Percentiles rank a stretch among this genome's conserved stretches.
Conservation (phyloP, 805 yeast genomes). For the Wickerhamomyces queroliae region DNA sequence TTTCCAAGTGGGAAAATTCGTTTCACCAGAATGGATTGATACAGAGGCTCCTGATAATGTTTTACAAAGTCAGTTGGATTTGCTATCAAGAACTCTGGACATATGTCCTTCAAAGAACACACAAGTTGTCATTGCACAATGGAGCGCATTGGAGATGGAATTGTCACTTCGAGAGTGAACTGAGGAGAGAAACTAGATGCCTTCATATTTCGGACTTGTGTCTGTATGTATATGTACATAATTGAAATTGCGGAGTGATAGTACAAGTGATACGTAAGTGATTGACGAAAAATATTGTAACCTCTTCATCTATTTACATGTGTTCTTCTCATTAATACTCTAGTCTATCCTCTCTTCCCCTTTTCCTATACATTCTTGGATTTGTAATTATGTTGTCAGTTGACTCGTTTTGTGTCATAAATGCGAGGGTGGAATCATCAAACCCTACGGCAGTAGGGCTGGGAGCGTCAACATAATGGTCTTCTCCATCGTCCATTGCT, state of each 20-base stretch:
- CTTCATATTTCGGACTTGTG: constrained; percentile 7
- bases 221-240: too few relatives aligned
- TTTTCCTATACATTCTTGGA: neutral
- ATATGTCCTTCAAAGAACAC: constrained; percentile 51
- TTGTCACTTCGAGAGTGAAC: constrained; percentile 22
- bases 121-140: constrained; percentile 51
- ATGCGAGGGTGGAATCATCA: neutral
- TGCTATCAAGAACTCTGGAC: constrained; percentile 46
- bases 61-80: constrained; percentile 44
- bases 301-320: too few relatives aligned
- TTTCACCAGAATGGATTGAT: constrained; percentile 39
- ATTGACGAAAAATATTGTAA: neutral
- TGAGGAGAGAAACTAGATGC: constrained; percentile 23
- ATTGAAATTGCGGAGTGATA: too few relatives aligned
- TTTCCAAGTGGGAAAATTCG: constrained; percentile 64
- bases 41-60: constrained; percentile 30
- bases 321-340: too few relatives aligned
- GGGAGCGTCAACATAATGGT: neutral
- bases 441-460: neutral
- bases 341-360: constrained; percentile 1
- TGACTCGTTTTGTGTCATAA: neutral
- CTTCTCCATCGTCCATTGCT: neutral
- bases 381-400: neutral
- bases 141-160: constrained; percentile 47
- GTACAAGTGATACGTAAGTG: too few relatives aligned